phyloP scores from a whole-genome alignment of 2,329 filamentous ascomycete genomes.

The Cercospora sesami region DNA sequence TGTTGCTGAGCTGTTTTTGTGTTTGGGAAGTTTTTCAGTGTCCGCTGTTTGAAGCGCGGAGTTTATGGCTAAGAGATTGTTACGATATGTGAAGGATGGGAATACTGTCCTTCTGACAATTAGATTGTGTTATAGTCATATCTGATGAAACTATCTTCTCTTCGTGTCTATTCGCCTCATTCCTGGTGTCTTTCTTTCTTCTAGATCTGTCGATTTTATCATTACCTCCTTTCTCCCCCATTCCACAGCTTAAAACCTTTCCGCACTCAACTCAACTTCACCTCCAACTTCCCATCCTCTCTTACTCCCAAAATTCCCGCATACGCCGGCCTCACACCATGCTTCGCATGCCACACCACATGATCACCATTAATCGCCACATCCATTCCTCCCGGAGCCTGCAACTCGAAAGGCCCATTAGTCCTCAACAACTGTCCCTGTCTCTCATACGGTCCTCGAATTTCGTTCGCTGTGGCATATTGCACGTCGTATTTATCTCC shows the following conservation, averaged over 20 bases:
- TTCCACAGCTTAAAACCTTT: neutral
- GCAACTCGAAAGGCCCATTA: constrained; percentile 28
- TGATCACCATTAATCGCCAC: constrained; percentile 36
- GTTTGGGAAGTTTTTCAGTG: neutral
- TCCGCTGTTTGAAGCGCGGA: neutral
- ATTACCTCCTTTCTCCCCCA: neutral
- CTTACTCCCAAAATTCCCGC: constrained; percentile 16
- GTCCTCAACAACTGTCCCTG: constrained; percentile 32
- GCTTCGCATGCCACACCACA: constrained; percentile 36
- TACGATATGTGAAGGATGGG: neutral
- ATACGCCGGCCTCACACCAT: constrained; percentile 18
- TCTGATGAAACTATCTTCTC: neutral
- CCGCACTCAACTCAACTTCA: neutral
- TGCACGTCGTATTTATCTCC: constrained; percentile 34
- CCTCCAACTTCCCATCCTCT: constrained; percentile 14
- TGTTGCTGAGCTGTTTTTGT: neutral
- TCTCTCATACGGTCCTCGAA: constrained; percentile 32
- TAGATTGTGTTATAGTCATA: neutral
- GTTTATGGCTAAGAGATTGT: neutral
- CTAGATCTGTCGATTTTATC: neutral
- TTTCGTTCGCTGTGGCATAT: constrained; percentile 32
- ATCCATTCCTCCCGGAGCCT: constrained; percentile 36
- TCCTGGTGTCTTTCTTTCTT: neutral
- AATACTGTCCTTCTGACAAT: neutral
- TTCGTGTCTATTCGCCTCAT: neutral